Conservation (phyloP, 2,329 filamentous ascomycete species). For the Pseudogymnoascus sp. region DNA sequence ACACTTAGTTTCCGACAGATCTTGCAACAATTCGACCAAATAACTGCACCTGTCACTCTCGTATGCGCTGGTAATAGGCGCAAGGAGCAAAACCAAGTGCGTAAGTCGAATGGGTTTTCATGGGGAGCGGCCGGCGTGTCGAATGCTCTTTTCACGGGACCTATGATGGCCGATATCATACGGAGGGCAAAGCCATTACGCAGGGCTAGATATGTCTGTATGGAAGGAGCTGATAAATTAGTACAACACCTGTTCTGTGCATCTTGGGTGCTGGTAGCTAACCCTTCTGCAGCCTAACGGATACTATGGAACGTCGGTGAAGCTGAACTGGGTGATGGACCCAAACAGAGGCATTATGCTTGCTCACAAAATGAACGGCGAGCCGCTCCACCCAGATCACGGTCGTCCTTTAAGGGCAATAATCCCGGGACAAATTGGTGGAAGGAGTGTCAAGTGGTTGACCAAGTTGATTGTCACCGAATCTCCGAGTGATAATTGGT, state of each 20-base stretch:
- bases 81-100: constrained; percentile 86
- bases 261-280: neutral
- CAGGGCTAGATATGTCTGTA: constrained; percentile 74
- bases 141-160: constrained; percentile 81
- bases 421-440: constrained; percentile 86
- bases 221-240: constrained; percentile 82
- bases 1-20: constrained; percentile 66
- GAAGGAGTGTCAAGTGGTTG: constrained; percentile 88
- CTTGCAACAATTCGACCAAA: constrained; percentile 66
- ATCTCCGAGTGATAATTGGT: constrained; percentile 83
- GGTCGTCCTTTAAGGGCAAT: constrained; percentile 76
- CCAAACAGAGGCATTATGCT: constrained; percentile 77
- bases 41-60: constrained; percentile 79
- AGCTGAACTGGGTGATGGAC: constrained; percentile 83
- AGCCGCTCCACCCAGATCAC: constrained; percentile 71
- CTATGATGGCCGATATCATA: constrained; percentile 65
- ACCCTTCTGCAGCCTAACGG: constrained; percentile 56
- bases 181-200: constrained; percentile 58
- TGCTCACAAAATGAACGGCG: constrained; percentile 86
- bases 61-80: constrained; percentile 88
- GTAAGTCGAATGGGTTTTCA: constrained; percentile 89
- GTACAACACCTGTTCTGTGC: neutral
- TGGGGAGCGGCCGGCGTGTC: constrained; percentile 86
- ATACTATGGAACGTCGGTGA: constrained; percentile 79
- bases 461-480: constrained; percentile 72